Percentiles rank a stretch among this genome's conserved stretches.
Evolutionary conservation across 75 land plant species (phyloP).

Genomic region (Adiantum capillusveneris): DNA sequence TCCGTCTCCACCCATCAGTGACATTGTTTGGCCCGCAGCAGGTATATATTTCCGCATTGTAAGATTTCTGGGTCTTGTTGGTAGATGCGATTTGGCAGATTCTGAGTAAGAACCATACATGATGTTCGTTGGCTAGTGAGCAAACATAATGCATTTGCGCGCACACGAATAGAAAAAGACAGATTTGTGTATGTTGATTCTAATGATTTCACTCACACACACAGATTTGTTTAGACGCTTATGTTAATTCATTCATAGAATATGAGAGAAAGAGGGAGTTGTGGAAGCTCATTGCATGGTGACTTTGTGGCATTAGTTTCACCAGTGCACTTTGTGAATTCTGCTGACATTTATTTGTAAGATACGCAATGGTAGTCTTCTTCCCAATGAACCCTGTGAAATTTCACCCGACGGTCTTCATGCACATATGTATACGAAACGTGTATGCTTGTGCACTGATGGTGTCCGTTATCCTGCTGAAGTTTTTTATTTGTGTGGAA

Average conservation of each 20-base stretch:
- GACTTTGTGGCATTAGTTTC: too few species aligned
- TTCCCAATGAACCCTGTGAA: not conserved
- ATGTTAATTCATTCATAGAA: too few species aligned
- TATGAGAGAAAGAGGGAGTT: too few species aligned
- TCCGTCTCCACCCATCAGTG: not conserved
- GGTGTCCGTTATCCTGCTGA: not conserved
- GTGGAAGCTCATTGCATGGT: too few species aligned
- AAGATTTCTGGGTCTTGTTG: not conserved
- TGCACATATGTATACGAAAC: not conserved
- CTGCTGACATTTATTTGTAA: too few species aligned
- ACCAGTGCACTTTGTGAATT: too few species aligned
- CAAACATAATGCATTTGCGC: too few species aligned
- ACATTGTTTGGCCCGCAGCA: slow-evolving; percentile 8
- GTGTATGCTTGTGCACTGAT: not conserved
- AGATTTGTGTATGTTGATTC: too few species aligned
- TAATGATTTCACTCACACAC: too few species aligned
- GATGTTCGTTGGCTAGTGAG: not conserved
- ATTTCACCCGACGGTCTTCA: not conserved
- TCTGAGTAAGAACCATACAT: not conserved
- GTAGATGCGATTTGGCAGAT: too few species aligned
- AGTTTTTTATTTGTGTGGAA: not conserved
- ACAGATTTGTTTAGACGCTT: too few species aligned
- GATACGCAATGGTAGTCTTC: not conserved
- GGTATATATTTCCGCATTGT: not conserved
- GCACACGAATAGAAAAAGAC: too few species aligned